Conservation (phyloP, 2,329 filamentous ascomycete genomes). For the Nigrospora oryzae region DNA sequence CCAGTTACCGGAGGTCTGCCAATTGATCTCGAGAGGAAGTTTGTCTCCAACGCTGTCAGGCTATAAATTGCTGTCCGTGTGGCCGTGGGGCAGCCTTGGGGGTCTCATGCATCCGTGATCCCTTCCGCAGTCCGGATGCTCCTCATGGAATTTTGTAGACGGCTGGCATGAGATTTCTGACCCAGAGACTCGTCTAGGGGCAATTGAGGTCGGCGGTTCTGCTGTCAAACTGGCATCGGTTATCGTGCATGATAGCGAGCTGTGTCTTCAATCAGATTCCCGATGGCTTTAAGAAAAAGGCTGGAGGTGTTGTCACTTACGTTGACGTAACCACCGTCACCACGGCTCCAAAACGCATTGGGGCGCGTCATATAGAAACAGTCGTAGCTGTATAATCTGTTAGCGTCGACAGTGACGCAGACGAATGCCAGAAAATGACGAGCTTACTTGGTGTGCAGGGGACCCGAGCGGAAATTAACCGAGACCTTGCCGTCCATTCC, state of each 20-base stretch:
- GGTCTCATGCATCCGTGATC: too few species aligned
- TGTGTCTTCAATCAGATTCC: not conserved
- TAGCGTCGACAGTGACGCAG: not conserved
- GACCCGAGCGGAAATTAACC: constrained; percentile 5
- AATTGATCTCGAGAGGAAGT: too few species aligned
- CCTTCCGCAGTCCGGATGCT: too few species aligned
- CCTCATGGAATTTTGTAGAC: too few species aligned
- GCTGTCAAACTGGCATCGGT: constrained; percentile 1
- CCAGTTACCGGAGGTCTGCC: too few species aligned
- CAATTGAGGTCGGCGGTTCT: constrained; percentile 3
- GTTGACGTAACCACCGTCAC: constrained; percentile 10
- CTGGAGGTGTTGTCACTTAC: constrained; percentile 2
- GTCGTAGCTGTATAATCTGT: constrained; percentile 3
- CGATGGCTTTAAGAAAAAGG: not conserved
- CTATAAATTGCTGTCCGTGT: too few species aligned
- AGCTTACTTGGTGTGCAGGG: constrained; percentile 7
- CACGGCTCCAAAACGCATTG: constrained; percentile 7
- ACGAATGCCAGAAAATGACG: too few species aligned
- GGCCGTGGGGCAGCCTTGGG: too few species aligned
- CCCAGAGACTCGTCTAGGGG: not conserved
- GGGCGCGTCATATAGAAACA: constrained; percentile 8
- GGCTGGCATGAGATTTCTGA: too few species aligned
- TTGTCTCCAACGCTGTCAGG: too few species aligned
- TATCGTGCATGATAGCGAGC: not conserved
- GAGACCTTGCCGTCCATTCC: constrained; percentile 3